Evolutionary conservation across 768 basidiomycete species (phyloP).

Genomic region (Naganishia vishniacii): DNA sequence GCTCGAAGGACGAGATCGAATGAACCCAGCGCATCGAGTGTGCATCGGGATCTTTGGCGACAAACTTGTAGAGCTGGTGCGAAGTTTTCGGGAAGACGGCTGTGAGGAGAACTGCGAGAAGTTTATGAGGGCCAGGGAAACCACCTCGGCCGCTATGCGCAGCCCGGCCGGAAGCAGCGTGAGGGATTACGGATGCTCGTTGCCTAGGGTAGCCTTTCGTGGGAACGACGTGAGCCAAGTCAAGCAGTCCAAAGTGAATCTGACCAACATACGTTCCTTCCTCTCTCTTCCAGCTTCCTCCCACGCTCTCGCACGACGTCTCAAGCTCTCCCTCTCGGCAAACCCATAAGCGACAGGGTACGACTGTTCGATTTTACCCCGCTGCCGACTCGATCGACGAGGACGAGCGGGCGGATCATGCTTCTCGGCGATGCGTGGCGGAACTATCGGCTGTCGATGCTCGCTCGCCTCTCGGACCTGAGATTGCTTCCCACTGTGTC

Average conservation of each 20-base stretch:
- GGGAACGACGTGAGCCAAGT: not conserved
- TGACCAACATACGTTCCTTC: not conserved
- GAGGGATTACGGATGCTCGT: slow-evolving; percentile 26
- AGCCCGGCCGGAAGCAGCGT: not conserved
- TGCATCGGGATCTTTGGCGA: not conserved
- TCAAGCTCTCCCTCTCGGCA: not conserved
- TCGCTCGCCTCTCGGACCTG: no score
- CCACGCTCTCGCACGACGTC: slow-evolving; percentile 10
- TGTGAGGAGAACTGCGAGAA: not conserved
- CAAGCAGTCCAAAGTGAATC: not conserved
- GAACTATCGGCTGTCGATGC: no score
- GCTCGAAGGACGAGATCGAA: not conserved
- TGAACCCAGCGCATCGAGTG: not conserved
- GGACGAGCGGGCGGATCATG: not conserved
- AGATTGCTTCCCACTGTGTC: no score
- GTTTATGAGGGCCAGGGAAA: not conserved
- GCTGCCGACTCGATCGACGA: not conserved
- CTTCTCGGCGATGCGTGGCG: not conserved
- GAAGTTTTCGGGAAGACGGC: not conserved
- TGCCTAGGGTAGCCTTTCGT: slow-evolving; percentile 14
- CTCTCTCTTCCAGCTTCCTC: not conserved
- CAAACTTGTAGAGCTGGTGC: not conserved
- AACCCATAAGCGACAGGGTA: not conserved
- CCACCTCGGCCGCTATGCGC: slow-evolving; percentile 18
- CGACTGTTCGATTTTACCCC: slow-evolving; percentile 1